phyloP scores from a whole-genome alignment of 805 yeast genomes.

The Zygosaccharomyces gambellarensis region DNA sequence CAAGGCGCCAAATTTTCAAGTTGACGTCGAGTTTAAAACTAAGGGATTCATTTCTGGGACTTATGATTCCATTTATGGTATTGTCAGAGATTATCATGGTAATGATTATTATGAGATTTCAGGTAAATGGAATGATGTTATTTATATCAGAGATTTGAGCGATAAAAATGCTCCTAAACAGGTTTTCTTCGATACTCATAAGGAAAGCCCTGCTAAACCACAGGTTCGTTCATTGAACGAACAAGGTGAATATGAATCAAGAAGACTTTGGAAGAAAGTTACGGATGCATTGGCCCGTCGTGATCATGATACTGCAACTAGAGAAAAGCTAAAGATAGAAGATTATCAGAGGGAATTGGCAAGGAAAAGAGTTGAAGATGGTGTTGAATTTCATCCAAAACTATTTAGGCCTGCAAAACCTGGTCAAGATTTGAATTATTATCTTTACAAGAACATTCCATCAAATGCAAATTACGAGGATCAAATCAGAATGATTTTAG shows the following conservation, averaged over 20 bases:
- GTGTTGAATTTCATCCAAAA: conserved; percentile 75
- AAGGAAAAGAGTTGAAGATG: conserved; percentile 68
- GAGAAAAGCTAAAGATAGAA: conserved; percentile 82
- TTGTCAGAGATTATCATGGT: conserved; percentile 49
- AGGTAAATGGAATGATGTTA: conserved; percentile 92
- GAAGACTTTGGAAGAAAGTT: conserved; percentile 79
- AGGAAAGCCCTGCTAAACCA: conserved; percentile 54
- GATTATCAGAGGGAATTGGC: conserved; percentile 76
- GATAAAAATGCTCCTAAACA: conserved; percentile 43
- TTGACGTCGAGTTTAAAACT: conserved; percentile 88
- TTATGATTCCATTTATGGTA: conserved; percentile 84
- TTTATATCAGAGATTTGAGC: conserved; percentile 56
- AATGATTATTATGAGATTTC: conserved; percentile 59
- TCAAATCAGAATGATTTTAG: conserved; percentile 53
- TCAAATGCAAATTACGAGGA: conserved; percentile 46
- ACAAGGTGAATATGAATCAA: conserved; percentile 77
- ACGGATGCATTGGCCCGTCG: conserved; percentile 73
- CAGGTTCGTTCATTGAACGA: conserved; percentile 70
- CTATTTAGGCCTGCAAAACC: conserved; percentile 52
- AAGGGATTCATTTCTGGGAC: conserved; percentile 93
- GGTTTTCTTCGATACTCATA: conserved; percentile 57
- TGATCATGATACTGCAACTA: conserved; percentile 80
- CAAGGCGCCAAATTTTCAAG: conserved; percentile 55
- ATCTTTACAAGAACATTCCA: conserved; percentile 60
- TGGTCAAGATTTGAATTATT: conserved; percentile 53